These are phyloP conservation scores for Spiromastix sp. DNA, from an alignment of 2,329 filamentous ascomycete species.

Conservation along the genomic window DNA sequence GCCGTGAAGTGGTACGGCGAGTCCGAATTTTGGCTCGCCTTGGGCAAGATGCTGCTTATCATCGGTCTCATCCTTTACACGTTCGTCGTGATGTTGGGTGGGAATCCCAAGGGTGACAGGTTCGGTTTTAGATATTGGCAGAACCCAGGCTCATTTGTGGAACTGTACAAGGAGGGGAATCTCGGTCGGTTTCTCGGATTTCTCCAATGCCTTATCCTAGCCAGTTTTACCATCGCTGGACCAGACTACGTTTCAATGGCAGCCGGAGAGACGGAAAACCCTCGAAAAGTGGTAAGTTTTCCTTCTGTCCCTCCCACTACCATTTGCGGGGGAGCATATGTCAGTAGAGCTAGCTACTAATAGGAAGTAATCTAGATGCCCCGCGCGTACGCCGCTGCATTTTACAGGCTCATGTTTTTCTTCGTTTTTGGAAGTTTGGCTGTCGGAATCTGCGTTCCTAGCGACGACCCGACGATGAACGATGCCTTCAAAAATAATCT, in stretches of 20 bases:
- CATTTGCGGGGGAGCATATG: no score
- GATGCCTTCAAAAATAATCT: conserved; percentile 49
- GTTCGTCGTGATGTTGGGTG: conserved; percentile 73
- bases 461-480: conserved; percentile 52
- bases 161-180: conserved; percentile 52
- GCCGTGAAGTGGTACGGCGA: conserved; percentile 67
- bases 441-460: conserved; percentile 62
- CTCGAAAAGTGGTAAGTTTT: conserved; percentile 52
- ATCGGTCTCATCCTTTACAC: conserved; percentile 64
- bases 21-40: conserved; percentile 63
- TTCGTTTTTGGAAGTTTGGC: conserved; percentile 65
- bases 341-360: no score
- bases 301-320: no score
- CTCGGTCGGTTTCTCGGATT: conserved; percentile 70
- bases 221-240: conserved; percentile 57
- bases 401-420: conserved; percentile 65
- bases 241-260: conserved; percentile 56
- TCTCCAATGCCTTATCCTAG: conserved; percentile 61
- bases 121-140: conserved; percentile 64
- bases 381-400: conserved; percentile 65
- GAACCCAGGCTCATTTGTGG: conserved; percentile 58
- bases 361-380: no score
- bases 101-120: conserved; percentile 60
- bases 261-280: conserved; percentile 62
- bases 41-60: conserved; percentile 63